These are phyloP conservation scores for Blastobotrys terrestris DNA, from an alignment of 805 yeast species.

Conservation along the genomic window DNA sequence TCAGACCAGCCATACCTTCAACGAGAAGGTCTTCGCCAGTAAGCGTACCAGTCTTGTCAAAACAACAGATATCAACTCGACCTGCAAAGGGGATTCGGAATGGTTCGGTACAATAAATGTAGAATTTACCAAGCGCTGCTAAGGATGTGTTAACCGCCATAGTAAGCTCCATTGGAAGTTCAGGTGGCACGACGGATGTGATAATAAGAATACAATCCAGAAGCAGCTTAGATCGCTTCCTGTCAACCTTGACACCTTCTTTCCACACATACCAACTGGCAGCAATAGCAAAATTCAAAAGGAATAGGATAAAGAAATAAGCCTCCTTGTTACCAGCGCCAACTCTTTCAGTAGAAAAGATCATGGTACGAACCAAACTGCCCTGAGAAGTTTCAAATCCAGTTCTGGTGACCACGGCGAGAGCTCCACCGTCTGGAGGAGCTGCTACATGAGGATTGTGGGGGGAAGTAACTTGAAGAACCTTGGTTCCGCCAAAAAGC, in stretches of 20 bases:
- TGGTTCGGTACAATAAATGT: conserved; percentile 95
- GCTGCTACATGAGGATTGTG: conserved; percentile 41
- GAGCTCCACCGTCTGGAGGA: conserved; percentile 89
- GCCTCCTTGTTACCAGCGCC: conserved; percentile 96
- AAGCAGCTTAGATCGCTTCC: conserved; percentile 87
- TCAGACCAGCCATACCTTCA: conserved; percentile 90
- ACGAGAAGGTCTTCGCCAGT: conserved; percentile 95
- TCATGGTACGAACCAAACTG: conserved; percentile 94
- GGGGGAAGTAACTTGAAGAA: conserved; percentile 81
- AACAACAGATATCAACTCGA: conserved; percentile 96
- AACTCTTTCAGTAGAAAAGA: conserved; percentile 92
- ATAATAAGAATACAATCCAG: conserved; percentile 92
- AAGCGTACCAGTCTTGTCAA: conserved; percentile 96
- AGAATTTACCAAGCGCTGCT: conserved; percentile 78
- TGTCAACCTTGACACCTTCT: conserved; percentile 93
- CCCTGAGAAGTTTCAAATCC: conserved; percentile 99
- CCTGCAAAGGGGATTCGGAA: conserved; percentile 98
- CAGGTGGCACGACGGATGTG: conserved; percentile 98
- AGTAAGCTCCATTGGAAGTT: conserved; percentile 97
- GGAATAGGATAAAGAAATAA: conserved; percentile 81
- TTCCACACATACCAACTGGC: conserved; percentile 99
- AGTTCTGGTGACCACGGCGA: conserved; percentile 84
- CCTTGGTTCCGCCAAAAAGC: conserved; percentile 93
- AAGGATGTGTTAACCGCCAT: conserved; percentile 95
- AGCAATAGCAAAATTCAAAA: conserved; percentile 84